Base-by-base conservation (phyloP, 306 rosid species). In the Boehmeria nivea region DNA sequence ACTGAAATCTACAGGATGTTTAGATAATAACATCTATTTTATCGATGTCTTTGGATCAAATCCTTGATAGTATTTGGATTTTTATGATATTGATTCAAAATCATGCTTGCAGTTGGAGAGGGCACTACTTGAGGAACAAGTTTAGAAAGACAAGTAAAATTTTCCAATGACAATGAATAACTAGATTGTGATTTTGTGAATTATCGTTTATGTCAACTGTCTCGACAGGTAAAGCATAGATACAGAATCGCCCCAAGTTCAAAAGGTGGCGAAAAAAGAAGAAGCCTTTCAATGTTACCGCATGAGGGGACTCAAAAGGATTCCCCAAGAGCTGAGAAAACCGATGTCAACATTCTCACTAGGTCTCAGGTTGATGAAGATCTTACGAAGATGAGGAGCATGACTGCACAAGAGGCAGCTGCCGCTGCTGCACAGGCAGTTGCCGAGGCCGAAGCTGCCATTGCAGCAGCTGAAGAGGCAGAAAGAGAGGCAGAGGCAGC, bases 371-470 rank as follows among this genome's bases (percentile, higher is more conserved):
- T 89, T 50, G 89, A 89, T 43, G 81, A 79, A 23, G 95, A 89
- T 61, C 78, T 85, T 21, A 70, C 77, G 45, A 83, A 76, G 74
- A 83, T 81, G 82, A 81, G 70, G 72, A 68, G 86, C 46, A 68
- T 85, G 93, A 83, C 89, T 68, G 89, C 89, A 44, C 89, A 85
- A 68, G 95, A 89, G 73, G 95, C 76, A 8, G 93, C 95, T 24
- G 81, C 81, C 11, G 95, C 97, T 2, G 97, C 95, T 52, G 95
- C 97, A 6, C 76, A 60, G 73, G 97, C 97, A 33, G 95, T 85
- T 44, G 97, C 95, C 24, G 97, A 81, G 66, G 97, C 97, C 45
- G 97, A 89, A 82, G 83, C 74, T 53, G 95, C 97, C 71, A 89
- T 89, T 49, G 87, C 85, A 34, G 85, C 76, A 72, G 97, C 97